Percentiles rank a stretch among this genome's conserved stretches.
Evolutionary conservation across 352 stramenopile species (phyloP).

Genomic region (Chrysophaeum taylorii): DNA sequence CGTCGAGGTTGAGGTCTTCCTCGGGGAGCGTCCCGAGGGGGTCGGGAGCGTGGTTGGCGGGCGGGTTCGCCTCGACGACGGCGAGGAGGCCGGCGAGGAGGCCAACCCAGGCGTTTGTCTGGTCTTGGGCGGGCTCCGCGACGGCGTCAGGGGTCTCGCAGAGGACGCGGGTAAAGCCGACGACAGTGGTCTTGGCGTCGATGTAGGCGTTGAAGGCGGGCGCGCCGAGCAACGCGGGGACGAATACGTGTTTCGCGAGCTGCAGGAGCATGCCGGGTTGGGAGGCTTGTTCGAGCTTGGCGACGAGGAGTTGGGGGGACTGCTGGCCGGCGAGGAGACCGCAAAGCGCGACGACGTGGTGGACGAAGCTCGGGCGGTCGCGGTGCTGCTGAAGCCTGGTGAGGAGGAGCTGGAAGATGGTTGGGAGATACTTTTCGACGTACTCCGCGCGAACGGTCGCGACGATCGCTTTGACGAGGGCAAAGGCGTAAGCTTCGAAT

Average conservation of each 20-base stretch:
- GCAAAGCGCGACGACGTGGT: conserved; percentile 75
- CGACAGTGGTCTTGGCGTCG: background rate
- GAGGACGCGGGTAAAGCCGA: background rate
- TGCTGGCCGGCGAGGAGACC: conserved; percentile 73
- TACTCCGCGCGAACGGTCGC: conserved; percentile 58
- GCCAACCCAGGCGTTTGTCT: conserved; percentile 29
- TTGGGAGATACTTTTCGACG: conserved; percentile 61
- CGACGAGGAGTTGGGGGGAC: conserved; percentile 58
- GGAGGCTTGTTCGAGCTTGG: conserved; percentile 64
- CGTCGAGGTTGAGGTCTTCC: conserved; percentile 30
- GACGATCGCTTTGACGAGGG: conserved; percentile 75
- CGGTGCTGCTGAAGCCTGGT: conserved; percentile 76
- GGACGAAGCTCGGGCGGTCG: conserved; percentile 65
- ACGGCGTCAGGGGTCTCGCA: conserved; percentile 44
- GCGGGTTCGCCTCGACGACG: conserved; percentile 1
- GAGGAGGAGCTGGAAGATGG: conserved; percentile 86
- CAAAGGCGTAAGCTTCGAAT: conserved; percentile 82
- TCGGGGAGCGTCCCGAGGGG: conserved; percentile 61
- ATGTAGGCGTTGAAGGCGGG: conserved; percentile 40
- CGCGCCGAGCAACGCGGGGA: conserved; percentile 45
- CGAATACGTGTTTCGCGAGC: background rate
- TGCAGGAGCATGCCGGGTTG: conserved; percentile 54
- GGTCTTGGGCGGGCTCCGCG: conserved; percentile 53
- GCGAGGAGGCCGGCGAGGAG: background rate
- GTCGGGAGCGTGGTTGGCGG: conserved; percentile 65